phyloP scores from a whole-genome alignment of 1,139 yeast species.

The Protomyces macrosporus region DNA sequence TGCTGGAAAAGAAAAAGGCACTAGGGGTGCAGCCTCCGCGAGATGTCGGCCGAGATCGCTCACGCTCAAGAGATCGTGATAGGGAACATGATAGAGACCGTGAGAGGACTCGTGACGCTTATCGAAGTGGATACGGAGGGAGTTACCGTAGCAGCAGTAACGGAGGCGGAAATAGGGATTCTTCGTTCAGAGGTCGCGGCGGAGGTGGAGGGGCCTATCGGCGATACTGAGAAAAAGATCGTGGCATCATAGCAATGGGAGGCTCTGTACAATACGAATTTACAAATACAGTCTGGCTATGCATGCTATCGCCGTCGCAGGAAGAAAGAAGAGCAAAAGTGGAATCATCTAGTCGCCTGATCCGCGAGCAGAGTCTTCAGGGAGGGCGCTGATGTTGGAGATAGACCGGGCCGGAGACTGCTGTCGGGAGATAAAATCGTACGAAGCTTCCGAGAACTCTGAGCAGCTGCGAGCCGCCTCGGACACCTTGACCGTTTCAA shows the following conservation, averaged over 20 bases:
- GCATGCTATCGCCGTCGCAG: neutral
- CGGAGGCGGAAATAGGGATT: neutral
- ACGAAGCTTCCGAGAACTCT: neutral
- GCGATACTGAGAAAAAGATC: too few species aligned
- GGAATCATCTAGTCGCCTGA: neutral
- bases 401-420: neutral
- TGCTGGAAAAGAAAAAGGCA: constrained; percentile 10
- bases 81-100: neutral
- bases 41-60: neutral
- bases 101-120: neutral
- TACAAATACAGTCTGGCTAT: too few species aligned
- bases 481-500: neutral
- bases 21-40: constrained; percentile 2
- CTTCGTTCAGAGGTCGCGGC: too few species aligned
- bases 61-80: neutral
- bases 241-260: too few species aligned
- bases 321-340: neutral
- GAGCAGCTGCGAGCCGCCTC: neutral
- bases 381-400: neutral
- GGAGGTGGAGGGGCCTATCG: too few species aligned
- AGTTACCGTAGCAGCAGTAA: neutral
- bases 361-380: too few species aligned
- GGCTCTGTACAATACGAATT: too few species aligned
- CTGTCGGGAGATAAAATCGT: neutral
- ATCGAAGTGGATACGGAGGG: neutral